phyloP scores from a whole-genome alignment of 106 monocot species.

The Acorus gramineus region DNA sequence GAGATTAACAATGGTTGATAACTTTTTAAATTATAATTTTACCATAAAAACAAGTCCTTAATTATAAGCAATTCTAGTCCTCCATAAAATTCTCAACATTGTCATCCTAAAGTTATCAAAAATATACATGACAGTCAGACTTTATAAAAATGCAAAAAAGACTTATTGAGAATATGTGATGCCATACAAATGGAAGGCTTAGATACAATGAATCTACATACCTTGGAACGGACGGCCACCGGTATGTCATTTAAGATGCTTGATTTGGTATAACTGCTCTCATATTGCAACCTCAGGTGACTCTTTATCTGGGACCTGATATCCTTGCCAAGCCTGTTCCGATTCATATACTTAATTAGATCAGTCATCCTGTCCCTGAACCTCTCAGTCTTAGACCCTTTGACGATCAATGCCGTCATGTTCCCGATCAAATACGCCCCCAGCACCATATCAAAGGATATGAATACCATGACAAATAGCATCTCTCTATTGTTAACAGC shows the following conservation, averaged over 20 bases:
- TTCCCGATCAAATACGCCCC: constrained; percentile 23
- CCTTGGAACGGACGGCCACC: constrained; percentile 50
- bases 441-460: constrained; percentile 24
- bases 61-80: no score
- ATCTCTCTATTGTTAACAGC: constrained; percentile 14
- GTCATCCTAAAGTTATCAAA: no score
- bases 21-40: no score
- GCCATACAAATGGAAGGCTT: not conserved
- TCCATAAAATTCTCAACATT: no score
- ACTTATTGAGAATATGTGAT: no score
- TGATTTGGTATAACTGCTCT: constrained; percentile 36
- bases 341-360: constrained; percentile 58
- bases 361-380: constrained; percentile 70
- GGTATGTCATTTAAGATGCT: constrained; percentile 56
- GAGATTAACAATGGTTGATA: no score
- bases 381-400: constrained; percentile 41
- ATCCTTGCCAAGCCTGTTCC: constrained; percentile 50
- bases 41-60: no score
- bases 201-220: constrained; percentile 1
- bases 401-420: constrained; percentile 28
- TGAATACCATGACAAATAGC: constrained; percentile 13
- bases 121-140: no score
- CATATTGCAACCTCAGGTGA: constrained; percentile 54
- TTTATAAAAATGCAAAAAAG: no score
- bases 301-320: constrained; percentile 50